Evolutionary conservation across 371 early-diverging fungal genomes (phyloP).

Genomic region (Mortierella sp.): DNA sequence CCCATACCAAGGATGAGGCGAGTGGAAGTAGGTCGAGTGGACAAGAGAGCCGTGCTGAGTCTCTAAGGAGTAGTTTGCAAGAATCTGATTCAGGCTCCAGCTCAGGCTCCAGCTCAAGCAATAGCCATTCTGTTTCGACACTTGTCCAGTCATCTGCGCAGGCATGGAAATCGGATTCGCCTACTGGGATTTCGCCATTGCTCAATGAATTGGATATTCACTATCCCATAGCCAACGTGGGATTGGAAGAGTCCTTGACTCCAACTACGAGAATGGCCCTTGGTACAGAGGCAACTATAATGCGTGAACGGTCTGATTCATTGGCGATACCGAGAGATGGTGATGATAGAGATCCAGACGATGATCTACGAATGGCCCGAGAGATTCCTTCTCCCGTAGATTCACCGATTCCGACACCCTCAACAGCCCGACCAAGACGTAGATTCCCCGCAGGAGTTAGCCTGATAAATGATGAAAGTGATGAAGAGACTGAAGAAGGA

Average conservation of each 20-base stretch:
- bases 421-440: conserved; percentile 40
- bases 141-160: conserved; percentile 1
- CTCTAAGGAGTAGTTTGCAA: not conserved
- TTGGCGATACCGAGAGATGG: conserved; percentile 28
- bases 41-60: not conserved
- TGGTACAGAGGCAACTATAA: conserved; percentile 24
- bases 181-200: conserved; percentile 17
- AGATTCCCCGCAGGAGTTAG: conserved; percentile 44
- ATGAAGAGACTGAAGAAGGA: conserved; percentile 16
- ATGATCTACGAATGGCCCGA: not conserved
- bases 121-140: not conserved
- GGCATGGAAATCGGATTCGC: not conserved
- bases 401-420: conserved; percentile 48
- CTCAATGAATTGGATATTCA: conserved; percentile 35
- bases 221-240: conserved; percentile 13
- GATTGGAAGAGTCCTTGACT: conserved; percentile 20
- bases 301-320: conserved; percentile 31
- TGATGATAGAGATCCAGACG: not conserved
- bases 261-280: conserved; percentile 43
- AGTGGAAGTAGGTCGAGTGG: no score
- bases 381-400: conserved; percentile 35
- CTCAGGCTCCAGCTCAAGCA: not conserved
- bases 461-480: conserved; percentile 18
- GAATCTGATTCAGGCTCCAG: conserved; percentile 3
- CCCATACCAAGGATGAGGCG: no score